Conservation (phyloP, 768 basidiomycete species). For the Psilocybe azurescens region DNA sequence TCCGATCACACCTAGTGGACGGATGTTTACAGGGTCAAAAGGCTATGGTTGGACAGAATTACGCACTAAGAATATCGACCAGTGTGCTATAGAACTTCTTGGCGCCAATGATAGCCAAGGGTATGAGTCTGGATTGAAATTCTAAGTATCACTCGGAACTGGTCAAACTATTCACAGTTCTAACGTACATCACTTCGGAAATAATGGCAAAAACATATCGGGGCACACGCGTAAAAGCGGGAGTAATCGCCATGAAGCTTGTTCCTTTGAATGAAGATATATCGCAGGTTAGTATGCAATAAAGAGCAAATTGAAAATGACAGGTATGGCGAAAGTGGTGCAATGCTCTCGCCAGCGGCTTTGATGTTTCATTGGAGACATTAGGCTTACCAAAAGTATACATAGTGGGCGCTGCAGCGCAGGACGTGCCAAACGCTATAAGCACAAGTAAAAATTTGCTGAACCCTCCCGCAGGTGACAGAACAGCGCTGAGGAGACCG, state of each 20-base stretch:
- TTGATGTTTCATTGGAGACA: background rate
- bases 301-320: background rate
- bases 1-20: conserved; percentile 44
- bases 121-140: conserved; percentile 55
- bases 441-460: conserved; percentile 76
- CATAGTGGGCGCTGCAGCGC: conserved; percentile 77
- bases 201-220: conserved; percentile 72
- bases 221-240: conserved; percentile 59
- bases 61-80: conserved; percentile 64
- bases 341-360: too few relatives aligned
- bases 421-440: conserved; percentile 75
- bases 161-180: background rate
- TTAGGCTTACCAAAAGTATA: conserved; percentile 64
- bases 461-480: conserved; percentile 65
- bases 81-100: conserved; percentile 68
- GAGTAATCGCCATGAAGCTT: conserved; percentile 68
- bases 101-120: conserved; percentile 72
- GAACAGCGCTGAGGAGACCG: conserved; percentile 65
- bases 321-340: background rate
- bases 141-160: background rate
- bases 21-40: background rate
- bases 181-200: conserved; percentile 66
- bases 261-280: conserved; percentile 37
- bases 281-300: background rate
- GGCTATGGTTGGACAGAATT: conserved; percentile 8